Percentiles rank a stretch among this genome's conserved stretches.
These are phyloP conservation scores for Daedaleopsis nitida DNA, from an alignment of 768 basidiomycete genomes.

Conservation along the genomic window DNA sequence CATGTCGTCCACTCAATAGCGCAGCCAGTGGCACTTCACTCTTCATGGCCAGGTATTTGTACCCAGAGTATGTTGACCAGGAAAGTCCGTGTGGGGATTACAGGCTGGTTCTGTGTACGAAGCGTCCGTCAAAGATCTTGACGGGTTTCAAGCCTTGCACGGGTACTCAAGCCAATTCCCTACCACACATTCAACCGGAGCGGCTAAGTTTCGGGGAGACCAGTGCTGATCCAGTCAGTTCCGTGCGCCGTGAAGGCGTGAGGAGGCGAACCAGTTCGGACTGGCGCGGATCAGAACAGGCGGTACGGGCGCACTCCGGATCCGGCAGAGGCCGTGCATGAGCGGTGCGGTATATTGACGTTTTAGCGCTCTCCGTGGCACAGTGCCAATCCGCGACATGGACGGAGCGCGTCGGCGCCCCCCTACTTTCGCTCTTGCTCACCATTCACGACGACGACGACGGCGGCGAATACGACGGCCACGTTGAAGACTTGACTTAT, in stretches of 20 bases:
- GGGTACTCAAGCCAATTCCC: too few relatives aligned
- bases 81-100: too few relatives aligned
- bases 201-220: too few relatives aligned
- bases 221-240: not conserved
- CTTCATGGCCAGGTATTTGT: too few relatives aligned
- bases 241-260: too few relatives aligned
- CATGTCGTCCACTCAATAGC: too few relatives aligned
- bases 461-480: not conserved
- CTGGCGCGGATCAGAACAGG: not conserved
- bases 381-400: not conserved
- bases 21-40: too few relatives aligned
- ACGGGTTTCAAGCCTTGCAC: too few relatives aligned
- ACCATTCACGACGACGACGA: not conserved
- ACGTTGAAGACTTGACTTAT: constrained; percentile 12
- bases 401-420: constrained; percentile 1
- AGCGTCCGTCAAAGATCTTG: too few relatives aligned
- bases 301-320: not conserved
- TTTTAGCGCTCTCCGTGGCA: not conserved
- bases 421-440: not conserved
- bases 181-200: too few relatives aligned
- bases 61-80: too few relatives aligned
- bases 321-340: not conserved
- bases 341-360: constrained; percentile 3
- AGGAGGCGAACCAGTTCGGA: not conserved
- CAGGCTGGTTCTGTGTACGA: too few relatives aligned